A percentile compares a stretch with the other conserved stretches of the same genome.
These are phyloP conservation scores for Cladosporium sp. DNA, from an alignment of 2,329 filamentous ascomycete species.

Conservation along the genomic window DNA sequence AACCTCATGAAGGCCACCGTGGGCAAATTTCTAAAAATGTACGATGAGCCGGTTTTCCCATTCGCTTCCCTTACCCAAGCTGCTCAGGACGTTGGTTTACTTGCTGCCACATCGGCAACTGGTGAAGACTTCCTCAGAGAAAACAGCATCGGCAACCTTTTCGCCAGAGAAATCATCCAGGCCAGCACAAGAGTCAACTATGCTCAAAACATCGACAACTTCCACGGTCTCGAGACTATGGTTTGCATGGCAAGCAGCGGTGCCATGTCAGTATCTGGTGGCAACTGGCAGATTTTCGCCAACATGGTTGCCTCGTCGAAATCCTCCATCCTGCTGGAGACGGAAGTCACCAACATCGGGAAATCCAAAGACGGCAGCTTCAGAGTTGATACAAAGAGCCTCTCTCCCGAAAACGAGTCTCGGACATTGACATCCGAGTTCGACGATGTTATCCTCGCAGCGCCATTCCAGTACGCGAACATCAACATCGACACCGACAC, in stretches of 20 bases:
- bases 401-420: slow-evolving; percentile 5
- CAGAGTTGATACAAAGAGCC: neutral
- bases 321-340: slow-evolving; percentile 60
- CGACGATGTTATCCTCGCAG: slow-evolving; percentile 69
- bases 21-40: slow-evolving; percentile 70
- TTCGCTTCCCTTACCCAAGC: slow-evolving; percentile 70
- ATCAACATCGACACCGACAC: slow-evolving; percentile 58
- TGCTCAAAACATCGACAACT: slow-evolving; percentile 77
- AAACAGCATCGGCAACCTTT: slow-evolving; percentile 62
- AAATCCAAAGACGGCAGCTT: slow-evolving; percentile 16
- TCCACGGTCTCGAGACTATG: slow-evolving; percentile 88
- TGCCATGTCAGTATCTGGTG: slow-evolving; percentile 71
- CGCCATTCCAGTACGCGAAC: slow-evolving; percentile 74
- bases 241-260: slow-evolving; percentile 87
- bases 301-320: slow-evolving; percentile 65
- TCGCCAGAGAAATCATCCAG: slow-evolving; percentile 78
- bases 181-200: slow-evolving; percentile 92
- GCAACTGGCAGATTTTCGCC: slow-evolving; percentile 95
- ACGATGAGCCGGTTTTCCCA: slow-evolving; percentile 76
- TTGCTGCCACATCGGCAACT: slow-evolving; percentile 61
- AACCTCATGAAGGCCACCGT: slow-evolving; percentile 68
- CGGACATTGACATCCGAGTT: slow-evolving; percentile 13
- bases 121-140: slow-evolving; percentile 66
- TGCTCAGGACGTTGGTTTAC: slow-evolving; percentile 62
- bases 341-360: slow-evolving; percentile 59